Conservation (phyloP, 495 filamentous ascomycete genomes). For the Penicillium steckii region DNA sequence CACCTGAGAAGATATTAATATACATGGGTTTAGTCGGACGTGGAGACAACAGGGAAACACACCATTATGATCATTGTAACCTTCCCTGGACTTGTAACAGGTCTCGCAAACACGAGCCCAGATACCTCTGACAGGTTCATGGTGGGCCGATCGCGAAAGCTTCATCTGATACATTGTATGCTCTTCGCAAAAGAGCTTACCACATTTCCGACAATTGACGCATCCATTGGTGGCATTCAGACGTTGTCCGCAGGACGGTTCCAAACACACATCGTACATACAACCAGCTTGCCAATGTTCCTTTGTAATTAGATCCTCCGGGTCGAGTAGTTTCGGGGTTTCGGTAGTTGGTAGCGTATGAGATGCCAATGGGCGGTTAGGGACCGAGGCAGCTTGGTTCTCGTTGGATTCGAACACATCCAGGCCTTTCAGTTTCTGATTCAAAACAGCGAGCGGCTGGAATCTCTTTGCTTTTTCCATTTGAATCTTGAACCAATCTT, state of each 20-base stretch:
- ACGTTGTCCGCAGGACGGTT: constrained; percentile 79
- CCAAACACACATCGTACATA: constrained; percentile 76
- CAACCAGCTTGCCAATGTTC: constrained; percentile 82
- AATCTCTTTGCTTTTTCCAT: constrained; percentile 95
- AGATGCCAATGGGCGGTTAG: constrained; percentile 29
- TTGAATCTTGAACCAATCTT: constrained; percentile 96
- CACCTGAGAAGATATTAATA: constrained; percentile 36
- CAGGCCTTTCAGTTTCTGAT: constrained; percentile 95
- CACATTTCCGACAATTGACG: constrained; percentile 91
- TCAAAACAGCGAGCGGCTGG: constrained; percentile 85
- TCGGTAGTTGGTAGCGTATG: constrained; percentile 36
- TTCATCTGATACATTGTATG: constrained; percentile 99
- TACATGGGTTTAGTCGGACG: constrained; percentile 3
- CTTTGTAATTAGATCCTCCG: constrained; percentile 84
- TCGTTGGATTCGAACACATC: constrained; percentile 98
- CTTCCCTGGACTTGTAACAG: constrained; percentile 93
- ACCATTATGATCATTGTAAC: constrained; percentile 89
- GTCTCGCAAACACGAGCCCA: constrained; percentile 98
- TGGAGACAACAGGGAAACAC: not conserved
- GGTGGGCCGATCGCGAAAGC: constrained; percentile 81
- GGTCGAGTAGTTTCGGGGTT: constrained; percentile 52
- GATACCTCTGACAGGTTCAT: constrained; percentile 87
- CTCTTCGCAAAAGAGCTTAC: constrained; percentile 91
- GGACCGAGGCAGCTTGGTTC: constrained; percentile 33
- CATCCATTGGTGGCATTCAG: constrained; percentile 76